These are phyloP conservation scores for Talaromyces thailandensis DNA, from an alignment of 495 filamentous ascomycete species.

Conservation along the genomic window DNA sequence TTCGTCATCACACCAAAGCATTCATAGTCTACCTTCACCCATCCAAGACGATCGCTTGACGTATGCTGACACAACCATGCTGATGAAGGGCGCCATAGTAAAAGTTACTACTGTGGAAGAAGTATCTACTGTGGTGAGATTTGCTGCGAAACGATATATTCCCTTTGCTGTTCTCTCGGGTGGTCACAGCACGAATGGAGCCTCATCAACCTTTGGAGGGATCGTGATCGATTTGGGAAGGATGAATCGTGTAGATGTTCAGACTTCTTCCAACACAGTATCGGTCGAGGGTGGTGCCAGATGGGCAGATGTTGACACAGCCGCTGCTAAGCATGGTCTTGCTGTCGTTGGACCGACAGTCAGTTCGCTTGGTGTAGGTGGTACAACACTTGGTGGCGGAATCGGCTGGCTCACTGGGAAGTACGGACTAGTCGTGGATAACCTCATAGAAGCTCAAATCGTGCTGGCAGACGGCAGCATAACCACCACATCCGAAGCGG, in stretches of 20 bases:
- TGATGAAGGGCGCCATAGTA: constrained; percentile 15
- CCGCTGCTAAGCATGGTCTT: constrained; percentile 35
- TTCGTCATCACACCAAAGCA: neutral
- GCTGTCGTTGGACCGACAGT: constrained; percentile 53
- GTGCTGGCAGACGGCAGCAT: constrained; percentile 42
- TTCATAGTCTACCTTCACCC: neutral
- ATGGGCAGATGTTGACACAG: constrained; percentile 49
- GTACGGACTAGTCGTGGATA: constrained; percentile 45
- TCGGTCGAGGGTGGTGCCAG: constrained; percentile 43
- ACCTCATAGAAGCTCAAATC: constrained; percentile 36
- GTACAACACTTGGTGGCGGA: constrained; percentile 49
- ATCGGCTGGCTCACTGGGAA: constrained; percentile 42
- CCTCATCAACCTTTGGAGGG: constrained; percentile 24
- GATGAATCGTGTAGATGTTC: constrained; percentile 40
- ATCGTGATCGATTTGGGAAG: constrained; percentile 47
- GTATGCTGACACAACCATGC: neutral
- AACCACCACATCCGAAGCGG: constrained; percentile 24
- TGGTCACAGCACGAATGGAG: constrained; percentile 9
- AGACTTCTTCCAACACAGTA: constrained; percentile 31
- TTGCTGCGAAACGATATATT: constrained; percentile 10
- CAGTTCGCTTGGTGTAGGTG: constrained; percentile 50
- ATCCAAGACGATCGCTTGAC: neutral
- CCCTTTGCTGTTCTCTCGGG: constrained; percentile 14
- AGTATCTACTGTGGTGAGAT: constrained; percentile 10
- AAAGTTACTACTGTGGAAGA: constrained; percentile 11